Evolutionary conservation across 805 yeast species (phyloP).

Genomic region (Saccharomyces mikatae): DNA sequence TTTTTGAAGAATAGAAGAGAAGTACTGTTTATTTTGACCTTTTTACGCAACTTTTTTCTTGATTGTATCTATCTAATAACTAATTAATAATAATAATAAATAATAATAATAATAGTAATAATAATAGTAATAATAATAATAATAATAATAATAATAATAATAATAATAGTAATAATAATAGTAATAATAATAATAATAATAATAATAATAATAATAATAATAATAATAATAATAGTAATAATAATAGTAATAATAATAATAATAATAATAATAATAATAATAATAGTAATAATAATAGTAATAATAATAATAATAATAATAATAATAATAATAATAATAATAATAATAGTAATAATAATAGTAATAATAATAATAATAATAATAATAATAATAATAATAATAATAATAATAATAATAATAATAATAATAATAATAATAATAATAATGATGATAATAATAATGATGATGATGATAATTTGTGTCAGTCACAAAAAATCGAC

Average conservation of each 20-base stretch:
- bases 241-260: not conserved
- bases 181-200: not conserved
- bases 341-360: not conserved
- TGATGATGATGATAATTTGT: no score
- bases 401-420: not conserved
- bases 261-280: not conserved
- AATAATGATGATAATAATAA: not conserved
- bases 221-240: not conserved
- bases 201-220: not conserved
- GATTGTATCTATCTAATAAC: not conserved
- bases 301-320: not conserved
- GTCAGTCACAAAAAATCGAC: not conserved
- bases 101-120: no score
- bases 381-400: not conserved
- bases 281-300: not conserved
- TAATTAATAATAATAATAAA: no score
- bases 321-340: not conserved
- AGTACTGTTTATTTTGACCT: not conserved
- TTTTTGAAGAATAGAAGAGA: not conserved
- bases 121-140: not conserved
- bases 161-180: not conserved
- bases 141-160: not conserved
- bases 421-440: not conserved
- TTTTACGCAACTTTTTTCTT: not conserved
- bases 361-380: not conserved